These are phyloP conservation scores for Candida sp. DNA, from an alignment of 1,139 yeast species.

Conservation along the genomic window DNA sequence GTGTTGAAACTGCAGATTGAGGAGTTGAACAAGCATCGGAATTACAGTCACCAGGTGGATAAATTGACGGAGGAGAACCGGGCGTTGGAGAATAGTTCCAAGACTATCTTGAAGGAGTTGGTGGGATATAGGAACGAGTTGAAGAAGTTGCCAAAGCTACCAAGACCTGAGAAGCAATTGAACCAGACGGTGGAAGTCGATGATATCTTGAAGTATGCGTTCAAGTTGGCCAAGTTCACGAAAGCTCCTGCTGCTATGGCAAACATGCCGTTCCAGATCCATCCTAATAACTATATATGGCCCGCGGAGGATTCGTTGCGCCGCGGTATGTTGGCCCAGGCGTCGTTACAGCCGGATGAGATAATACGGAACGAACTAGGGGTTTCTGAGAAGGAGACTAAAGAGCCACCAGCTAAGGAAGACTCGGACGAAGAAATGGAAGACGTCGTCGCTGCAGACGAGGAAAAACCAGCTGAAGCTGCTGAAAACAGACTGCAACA, in stretches of 20 bases:
- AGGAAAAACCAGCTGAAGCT: constrained; percentile 13
- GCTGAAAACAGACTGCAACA: constrained; percentile 7
- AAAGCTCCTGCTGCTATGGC: constrained; percentile 81
- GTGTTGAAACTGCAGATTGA: constrained; percentile 28
- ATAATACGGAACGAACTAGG: constrained; percentile 47
- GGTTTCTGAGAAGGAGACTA: constrained; percentile 16
- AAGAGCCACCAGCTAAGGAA: constrained; percentile 15
- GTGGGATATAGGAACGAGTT: constrained; percentile 37
- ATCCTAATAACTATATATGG: constrained; percentile 92
- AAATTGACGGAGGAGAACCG: constrained; percentile 25
- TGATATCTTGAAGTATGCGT: constrained; percentile 79
- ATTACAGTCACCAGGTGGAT: constrained; percentile 31
- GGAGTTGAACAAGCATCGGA: constrained; percentile 34
- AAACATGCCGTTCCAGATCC: constrained; percentile 50
- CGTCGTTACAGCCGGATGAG: constrained; percentile 60
- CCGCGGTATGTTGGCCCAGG: constrained; percentile 84
- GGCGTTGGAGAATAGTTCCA: constrained; percentile 29
- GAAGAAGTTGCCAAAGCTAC: constrained; percentile 36
- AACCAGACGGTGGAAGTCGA: constrained; percentile 28
- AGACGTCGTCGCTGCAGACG: constrained; percentile 4
- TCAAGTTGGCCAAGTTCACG: constrained; percentile 89
- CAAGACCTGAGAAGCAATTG: constrained; percentile 19
- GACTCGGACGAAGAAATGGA: constrained; percentile 20
- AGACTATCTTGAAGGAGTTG: constrained; percentile 35
- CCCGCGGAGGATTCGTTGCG: constrained; percentile 96